A percentile compares a stretch with the other conserved stretches of the same genome.
Conservation (phyloP, 495 filamentous ascomycete species). For the Podospora pseudoanserina region DNA sequence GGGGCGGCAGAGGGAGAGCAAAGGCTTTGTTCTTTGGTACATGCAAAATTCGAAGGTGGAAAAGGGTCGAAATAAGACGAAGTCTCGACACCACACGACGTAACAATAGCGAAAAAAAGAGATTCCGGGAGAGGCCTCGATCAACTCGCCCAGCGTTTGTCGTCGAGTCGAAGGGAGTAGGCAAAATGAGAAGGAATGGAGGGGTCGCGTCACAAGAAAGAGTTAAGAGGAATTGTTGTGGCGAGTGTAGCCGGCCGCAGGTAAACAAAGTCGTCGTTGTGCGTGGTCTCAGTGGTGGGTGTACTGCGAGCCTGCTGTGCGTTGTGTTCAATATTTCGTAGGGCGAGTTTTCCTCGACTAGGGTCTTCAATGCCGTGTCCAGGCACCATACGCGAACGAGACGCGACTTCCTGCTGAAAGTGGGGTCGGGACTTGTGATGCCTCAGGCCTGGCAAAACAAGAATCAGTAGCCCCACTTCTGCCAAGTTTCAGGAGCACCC, state of each 20-base stretch:
- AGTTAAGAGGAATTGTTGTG: constrained; percentile 2
- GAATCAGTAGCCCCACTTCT: not conserved
- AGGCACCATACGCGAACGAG: not conserved
- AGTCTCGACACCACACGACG: not conserved
- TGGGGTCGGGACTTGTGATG: not conserved
- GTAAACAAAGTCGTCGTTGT: constrained; percentile 8
- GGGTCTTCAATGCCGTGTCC: not conserved
- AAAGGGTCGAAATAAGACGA: constrained; percentile 1
- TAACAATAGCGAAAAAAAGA: constrained; percentile 13
- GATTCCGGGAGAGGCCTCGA: not conserved
- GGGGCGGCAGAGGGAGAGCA: constrained; percentile 12
- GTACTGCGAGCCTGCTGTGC: too few relatives aligned
- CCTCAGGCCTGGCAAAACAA: not conserved
- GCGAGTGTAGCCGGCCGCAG: not conserved
- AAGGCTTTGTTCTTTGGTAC: constrained; percentile 6
- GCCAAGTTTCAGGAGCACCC: not conserved
- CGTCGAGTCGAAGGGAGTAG: constrained; percentile 6
- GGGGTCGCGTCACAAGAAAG: constrained; percentile 11
- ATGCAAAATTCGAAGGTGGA: not conserved
- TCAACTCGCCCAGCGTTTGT: constrained; percentile 9
- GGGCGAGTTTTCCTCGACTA: not conserved
- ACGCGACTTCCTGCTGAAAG: not conserved
- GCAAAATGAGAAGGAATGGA: constrained; percentile 4
- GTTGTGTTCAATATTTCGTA: not conserved
- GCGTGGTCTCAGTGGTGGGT: not conserved